Base-by-base conservation (phyloP, 805 yeast genomes). In the Candida insectalens region DNA sequence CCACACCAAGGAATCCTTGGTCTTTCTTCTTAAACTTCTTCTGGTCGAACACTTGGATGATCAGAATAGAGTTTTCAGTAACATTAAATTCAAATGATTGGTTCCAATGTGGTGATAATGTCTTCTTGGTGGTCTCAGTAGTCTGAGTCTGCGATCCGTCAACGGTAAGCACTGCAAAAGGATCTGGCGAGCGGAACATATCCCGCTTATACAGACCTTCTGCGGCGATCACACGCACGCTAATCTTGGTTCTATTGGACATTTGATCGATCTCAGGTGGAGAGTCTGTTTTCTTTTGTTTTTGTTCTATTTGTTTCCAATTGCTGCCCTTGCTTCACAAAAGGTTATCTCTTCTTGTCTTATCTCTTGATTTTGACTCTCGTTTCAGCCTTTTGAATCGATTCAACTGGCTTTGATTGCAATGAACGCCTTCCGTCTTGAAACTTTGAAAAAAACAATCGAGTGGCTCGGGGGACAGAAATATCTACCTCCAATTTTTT, bases 31-130 rank as follows among this genome's bases (percentile, higher is more conserved):
- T 92, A 65, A 92, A 92, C 60, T 92, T 92, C 57, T 87, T 88
- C 57, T 89, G 97, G 57, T 92, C 97, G 60, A 92, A 92, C 6
- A 92, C 92, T 57, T 92, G 97, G 41, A 92, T 75, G 10, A 89
- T 94, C 33, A 92, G 65, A 29, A 88, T 83, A 6, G 94, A 81
- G 50, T 81, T 81, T 49, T 83, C 94, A 33, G 67, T 71, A 27
- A 78, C 82, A 35, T 69, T 71, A 59, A 92, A 87, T 36, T 73
- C 72, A 51, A 89, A 92, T 2, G 82, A 64, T 59, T 92, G 96
- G 60, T 92, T 88, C 99, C 99, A 92, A 60, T 88, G 92, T 8
- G 99, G 99, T 51, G 92, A 85, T 46, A 89, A 64, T 3, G 97
- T 92, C 60, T 84, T 87, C 51, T 85, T 84, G 20, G 94, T 92